Conservation (phyloP, 2,329 filamentous ascomycete genomes). For the Clonostachys byssicola region DNA sequence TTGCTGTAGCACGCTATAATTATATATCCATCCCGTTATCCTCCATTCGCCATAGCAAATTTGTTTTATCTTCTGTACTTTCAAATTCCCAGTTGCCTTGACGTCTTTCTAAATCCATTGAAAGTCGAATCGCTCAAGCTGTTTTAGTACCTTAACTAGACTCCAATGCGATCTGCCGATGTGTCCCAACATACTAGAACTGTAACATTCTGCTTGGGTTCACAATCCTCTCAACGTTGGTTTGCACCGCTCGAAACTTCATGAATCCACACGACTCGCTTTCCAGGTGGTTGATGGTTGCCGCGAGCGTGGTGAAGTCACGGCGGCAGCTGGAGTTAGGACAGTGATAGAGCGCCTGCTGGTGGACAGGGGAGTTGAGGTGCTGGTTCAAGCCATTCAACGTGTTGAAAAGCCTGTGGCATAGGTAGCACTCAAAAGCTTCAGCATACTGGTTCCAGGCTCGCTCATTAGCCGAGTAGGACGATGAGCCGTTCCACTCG, state of each 20-base stretch:
- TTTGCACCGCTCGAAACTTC: slow-evolving; percentile 28
- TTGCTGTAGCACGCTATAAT: too few relatives aligned
- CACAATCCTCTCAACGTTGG: slow-evolving; percentile 13
- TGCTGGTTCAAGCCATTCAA: slow-evolving; percentile 41
- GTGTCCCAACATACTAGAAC: too few relatives aligned
- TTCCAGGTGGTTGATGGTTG: slow-evolving; percentile 35
- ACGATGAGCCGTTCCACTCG: slow-evolving; percentile 29
- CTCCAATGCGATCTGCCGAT: too few relatives aligned
- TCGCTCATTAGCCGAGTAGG: slow-evolving; percentile 27
- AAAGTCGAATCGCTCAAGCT: too few relatives aligned
- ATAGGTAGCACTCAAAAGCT: slow-evolving; percentile 30
- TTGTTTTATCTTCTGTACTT: too few relatives aligned
- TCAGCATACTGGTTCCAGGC: slow-evolving; percentile 35
- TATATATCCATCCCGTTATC: too few relatives aligned
- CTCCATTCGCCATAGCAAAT: too few relatives aligned
- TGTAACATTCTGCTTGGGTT: neutral
- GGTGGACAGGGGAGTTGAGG: slow-evolving; percentile 41
- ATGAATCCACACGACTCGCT: slow-evolving; percentile 34
- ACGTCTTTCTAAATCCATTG: too few relatives aligned
- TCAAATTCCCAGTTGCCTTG: too few relatives aligned
- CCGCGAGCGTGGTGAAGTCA: slow-evolving; percentile 33
- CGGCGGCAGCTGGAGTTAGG: slow-evolving; percentile 22
- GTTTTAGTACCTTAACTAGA: too few relatives aligned
- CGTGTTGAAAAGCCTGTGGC: slow-evolving; percentile 33
- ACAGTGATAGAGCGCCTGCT: slow-evolving; percentile 33